Conservation (phyloP, 768 basidiomycete genomes). For the Artomyces pyxidatus region DNA sequence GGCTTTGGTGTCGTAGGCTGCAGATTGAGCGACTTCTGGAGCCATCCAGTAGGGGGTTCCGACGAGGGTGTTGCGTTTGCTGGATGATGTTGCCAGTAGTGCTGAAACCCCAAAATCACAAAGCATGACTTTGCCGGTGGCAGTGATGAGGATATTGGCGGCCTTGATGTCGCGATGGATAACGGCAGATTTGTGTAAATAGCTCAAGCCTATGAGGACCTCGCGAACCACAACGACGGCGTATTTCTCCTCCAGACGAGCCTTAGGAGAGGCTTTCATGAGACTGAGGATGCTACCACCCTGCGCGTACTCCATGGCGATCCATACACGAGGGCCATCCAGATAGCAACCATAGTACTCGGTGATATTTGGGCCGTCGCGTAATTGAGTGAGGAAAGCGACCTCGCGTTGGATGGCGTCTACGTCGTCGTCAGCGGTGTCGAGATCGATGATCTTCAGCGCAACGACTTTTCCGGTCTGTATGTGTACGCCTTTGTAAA, state of each 20-base stretch:
- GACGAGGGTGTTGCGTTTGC: conserved; percentile 92
- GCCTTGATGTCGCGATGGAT: conserved; percentile 99
- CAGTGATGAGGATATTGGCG: conserved; percentile 89
- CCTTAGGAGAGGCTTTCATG: conserved; percentile 78
- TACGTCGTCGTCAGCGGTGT: conserved; percentile 94
- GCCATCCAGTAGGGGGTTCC: conserved; percentile 99
- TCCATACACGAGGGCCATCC: conserved; percentile 95
- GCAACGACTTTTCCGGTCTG: conserved; percentile 85
- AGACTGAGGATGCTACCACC: conserved; percentile 91
- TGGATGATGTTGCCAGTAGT: conserved; percentile 70
- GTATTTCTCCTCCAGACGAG: conserved; percentile 82
- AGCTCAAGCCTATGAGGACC: conserved; percentile 79
- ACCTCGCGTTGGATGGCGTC: conserved; percentile 96
- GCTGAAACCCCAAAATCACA: conserved; percentile 99
- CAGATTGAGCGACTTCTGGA: conserved; percentile 87
- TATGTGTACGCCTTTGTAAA: conserved; percentile 84
- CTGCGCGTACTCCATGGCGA: conserved; percentile 95
- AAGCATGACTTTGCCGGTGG: conserved; percentile 85
- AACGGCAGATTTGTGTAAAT: conserved; percentile 88
- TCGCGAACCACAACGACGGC: conserved; percentile 84
- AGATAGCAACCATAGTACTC: conserved; percentile 94
- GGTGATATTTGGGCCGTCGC: conserved; percentile 86
- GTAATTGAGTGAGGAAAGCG: conserved; percentile 79
- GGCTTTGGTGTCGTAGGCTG: conserved; percentile 91
- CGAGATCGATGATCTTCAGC: conserved; percentile 97